Conservation (phyloP, 2,329 filamentous ascomycete genomes). For the Ceratocystis papillata region DNA sequence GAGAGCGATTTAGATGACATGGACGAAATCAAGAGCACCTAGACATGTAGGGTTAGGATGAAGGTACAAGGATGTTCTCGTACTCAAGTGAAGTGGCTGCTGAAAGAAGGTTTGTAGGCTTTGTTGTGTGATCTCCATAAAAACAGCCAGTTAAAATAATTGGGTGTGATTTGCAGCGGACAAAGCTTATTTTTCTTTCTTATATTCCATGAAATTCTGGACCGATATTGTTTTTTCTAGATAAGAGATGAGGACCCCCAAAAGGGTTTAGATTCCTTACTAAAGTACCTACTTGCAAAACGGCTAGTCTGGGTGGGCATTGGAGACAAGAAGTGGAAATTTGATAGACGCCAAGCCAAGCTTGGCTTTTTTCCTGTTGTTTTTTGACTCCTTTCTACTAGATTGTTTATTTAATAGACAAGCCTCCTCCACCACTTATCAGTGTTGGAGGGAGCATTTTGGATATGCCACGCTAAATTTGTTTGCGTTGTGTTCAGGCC, state of each 20-base stretch:
- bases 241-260: not conserved
- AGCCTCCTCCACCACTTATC: not conserved
- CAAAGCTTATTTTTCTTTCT: not conserved
- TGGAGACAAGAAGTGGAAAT: not conserved
- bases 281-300: not conserved
- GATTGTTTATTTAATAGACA: not conserved
- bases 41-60: too few species aligned
- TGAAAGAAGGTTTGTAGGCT: not conserved
- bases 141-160: not conserved
- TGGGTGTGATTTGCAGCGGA: not conserved
- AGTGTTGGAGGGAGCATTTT: not conserved
- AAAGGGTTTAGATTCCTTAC: not conserved
- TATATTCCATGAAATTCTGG: not conserved
- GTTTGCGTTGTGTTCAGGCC: not conserved
- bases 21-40: too few species aligned
- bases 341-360: conserved; percentile 7
- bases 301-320: not conserved
- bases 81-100: not conserved
- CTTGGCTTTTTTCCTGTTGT: not conserved
- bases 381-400: too few species aligned
- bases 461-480: not conserved
- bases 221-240: not conserved
- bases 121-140: not conserved
- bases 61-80: too few species aligned
- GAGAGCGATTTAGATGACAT: too few species aligned